A percentile compares a stretch with the other conserved stretches of the same genome.
Conservation (phyloP, 2,329 filamentous ascomycete genomes). For the Trichoderma arundinaceum region DNA sequence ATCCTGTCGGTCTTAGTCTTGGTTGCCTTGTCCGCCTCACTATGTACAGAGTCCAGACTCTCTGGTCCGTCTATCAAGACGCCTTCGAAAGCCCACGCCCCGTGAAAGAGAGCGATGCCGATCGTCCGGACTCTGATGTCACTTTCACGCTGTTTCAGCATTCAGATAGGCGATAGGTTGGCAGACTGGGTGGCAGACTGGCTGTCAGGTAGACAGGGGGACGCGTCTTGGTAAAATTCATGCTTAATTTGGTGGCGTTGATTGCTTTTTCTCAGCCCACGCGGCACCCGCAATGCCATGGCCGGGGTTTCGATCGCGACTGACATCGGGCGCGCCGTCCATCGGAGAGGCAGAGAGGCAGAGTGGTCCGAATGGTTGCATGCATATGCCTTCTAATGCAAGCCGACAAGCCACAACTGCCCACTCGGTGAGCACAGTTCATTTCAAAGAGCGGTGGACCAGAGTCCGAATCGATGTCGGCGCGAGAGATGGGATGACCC, state of each 20-base stretch:
- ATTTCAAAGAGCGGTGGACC: not conserved
- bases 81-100: too few relatives aligned
- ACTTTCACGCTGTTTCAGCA: not conserved
- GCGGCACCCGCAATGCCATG: too few relatives aligned
- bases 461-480: not conserved
- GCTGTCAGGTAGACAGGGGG: too few relatives aligned
- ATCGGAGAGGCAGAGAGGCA: not conserved
- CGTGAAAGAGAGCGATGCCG: not conserved
- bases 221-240: too few relatives aligned
- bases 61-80: not conserved
- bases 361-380: not conserved
- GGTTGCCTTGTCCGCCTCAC: not conserved
- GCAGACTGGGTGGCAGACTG: too few relatives aligned
- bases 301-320: too few relatives aligned
- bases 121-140: not conserved
- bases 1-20: not conserved
- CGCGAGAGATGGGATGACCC: not conserved
- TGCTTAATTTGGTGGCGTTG: not conserved
- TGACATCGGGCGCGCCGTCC: not conserved
- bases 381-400: conserved; percentile 2
- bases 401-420: not conserved
- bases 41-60: not conserved
- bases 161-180: too few relatives aligned
- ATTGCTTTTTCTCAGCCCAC: too few relatives aligned
- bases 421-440: not conserved